A percentile compares a stretch with the other conserved stretches of the same genome.
phyloP scores from a whole-genome alignment of 169 alveolate species.

The Plasmodium coatneyi region DNA sequence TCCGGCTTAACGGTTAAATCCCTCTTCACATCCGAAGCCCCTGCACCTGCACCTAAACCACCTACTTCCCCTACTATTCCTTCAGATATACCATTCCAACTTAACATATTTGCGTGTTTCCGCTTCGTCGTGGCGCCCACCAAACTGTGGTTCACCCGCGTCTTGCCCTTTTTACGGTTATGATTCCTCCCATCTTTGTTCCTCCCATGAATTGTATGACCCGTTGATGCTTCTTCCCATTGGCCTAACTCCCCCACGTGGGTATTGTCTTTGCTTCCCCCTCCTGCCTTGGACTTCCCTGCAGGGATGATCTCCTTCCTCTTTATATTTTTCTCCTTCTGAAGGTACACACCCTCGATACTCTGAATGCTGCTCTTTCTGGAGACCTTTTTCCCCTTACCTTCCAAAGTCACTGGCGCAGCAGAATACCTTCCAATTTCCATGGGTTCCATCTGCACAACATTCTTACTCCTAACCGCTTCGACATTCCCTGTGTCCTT shows the following conservation, averaged over 20 bases:
- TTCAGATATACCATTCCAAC: background rate
- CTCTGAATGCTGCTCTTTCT: slow-evolving; percentile 33
- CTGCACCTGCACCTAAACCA: background rate
- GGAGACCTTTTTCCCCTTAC: slow-evolving; percentile 16
- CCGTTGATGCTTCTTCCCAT: background rate
- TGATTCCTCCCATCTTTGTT: background rate
- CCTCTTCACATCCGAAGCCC: background rate
- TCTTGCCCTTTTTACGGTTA: background rate
- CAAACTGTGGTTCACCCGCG: background rate
- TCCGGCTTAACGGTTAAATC: background rate
- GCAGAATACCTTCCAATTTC: background rate
- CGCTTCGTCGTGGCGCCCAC: background rate
- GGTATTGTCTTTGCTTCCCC: background rate
- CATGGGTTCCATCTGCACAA: background rate
- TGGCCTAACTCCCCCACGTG: background rate
- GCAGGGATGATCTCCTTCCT: background rate
- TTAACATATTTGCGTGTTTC: background rate
- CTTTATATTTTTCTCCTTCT: slow-evolving; percentile 26
- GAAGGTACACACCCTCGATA: background rate
- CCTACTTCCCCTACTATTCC: background rate
- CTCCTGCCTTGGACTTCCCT: background rate
- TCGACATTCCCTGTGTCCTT: slow-evolving; percentile 6
- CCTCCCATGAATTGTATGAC: background rate
- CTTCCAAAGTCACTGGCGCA: slow-evolving; percentile 16
- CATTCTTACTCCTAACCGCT: background rate